Percentiles rank a stretch among this genome's conserved stretches.
Evolutionary conservation across 2,329 filamentous ascomycete species (phyloP).

Genomic region (Xylariaceae sp.): DNA sequence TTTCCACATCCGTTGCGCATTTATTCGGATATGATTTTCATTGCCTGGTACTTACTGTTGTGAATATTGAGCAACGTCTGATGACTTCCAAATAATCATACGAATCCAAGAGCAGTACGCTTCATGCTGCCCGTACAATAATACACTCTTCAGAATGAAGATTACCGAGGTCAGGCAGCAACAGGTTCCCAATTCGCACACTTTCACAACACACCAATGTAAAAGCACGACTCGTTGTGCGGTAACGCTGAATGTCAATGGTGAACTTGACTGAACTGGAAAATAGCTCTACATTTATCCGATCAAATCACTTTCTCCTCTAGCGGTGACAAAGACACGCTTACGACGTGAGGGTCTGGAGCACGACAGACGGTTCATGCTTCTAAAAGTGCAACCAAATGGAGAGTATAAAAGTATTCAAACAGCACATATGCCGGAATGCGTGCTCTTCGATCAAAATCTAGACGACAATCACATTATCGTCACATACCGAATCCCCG

Average conservation of each 20-base stretch:
- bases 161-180: constrained; percentile 14
- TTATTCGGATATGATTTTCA: too few relatives aligned
- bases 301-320: constrained; percentile 68
- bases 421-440: constrained; percentile 54
- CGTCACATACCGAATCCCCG: constrained; percentile 43
- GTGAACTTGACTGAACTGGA: too few relatives aligned
- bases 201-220: background rate
- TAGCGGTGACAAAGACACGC: constrained; percentile 50
- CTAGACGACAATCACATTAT: constrained; percentile 40
- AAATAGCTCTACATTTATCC: constrained; percentile 67
- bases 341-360: constrained; percentile 61
- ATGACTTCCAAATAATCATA: background rate
- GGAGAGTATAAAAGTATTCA: constrained; percentile 46
- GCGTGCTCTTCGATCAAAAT: constrained; percentile 63
- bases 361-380: constrained; percentile 70
- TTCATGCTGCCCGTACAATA: background rate
- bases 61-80: too few relatives aligned
- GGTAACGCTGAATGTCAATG: too few relatives aligned
- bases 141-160: constrained; percentile 12
- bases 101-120: background rate
- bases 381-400: constrained; percentile 50
- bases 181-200: background rate
- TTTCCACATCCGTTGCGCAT: too few relatives aligned
- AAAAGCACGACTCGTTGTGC: background rate
- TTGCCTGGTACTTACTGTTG: too few relatives aligned